Evolutionary conservation across 2,329 filamentous ascomycete species (phyloP).

Genomic region (Immersiporthe knoxdaviesiana): DNA sequence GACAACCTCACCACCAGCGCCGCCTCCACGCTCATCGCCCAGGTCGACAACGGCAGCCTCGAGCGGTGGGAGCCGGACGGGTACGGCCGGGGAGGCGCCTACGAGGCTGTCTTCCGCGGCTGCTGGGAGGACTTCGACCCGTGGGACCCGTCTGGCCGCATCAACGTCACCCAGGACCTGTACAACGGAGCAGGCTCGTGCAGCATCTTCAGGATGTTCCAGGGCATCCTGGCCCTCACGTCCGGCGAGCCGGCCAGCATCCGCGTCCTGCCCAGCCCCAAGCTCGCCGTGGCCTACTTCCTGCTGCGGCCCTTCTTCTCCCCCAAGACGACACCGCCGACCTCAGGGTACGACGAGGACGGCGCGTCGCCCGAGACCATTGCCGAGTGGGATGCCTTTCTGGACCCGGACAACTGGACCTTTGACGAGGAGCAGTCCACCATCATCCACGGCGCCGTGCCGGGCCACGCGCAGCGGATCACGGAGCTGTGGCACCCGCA

Average conservation of each 20-base stretch:
- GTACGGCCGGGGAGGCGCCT: constrained; percentile 63
- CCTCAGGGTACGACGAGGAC: constrained; percentile 33
- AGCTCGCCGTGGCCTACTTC: constrained; percentile 52
- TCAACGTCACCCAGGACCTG: constrained; percentile 57
- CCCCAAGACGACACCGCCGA: constrained; percentile 47
- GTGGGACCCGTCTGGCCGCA: constrained; percentile 57
- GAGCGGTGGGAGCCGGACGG: constrained; percentile 74
- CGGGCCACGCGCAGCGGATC: constrained; percentile 60
- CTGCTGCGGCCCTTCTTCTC: constrained; percentile 57
- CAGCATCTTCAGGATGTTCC: constrained; percentile 63
- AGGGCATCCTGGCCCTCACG: constrained; percentile 58
- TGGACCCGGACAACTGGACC: constrained; percentile 50
- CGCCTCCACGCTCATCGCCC: constrained; percentile 61
- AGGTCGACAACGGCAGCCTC: constrained; percentile 71
- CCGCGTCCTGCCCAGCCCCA: constrained; percentile 51
- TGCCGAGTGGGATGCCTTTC: constrained; percentile 53
- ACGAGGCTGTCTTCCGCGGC: constrained; percentile 57
- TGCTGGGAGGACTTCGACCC: constrained; percentile 60
- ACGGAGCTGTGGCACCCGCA: constrained; percentile 63
- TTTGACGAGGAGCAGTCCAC: constrained; percentile 55
- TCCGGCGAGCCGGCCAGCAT: constrained; percentile 54
- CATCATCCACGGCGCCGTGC: constrained; percentile 61
- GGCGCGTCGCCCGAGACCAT: constrained; percentile 38
- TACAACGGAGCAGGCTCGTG: constrained; percentile 63
- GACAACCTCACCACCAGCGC: constrained; percentile 35